phyloP scores from a whole-genome alignment of 2,329 filamentous ascomycete genomes.

The Colletotrichum trifolii region DNA sequence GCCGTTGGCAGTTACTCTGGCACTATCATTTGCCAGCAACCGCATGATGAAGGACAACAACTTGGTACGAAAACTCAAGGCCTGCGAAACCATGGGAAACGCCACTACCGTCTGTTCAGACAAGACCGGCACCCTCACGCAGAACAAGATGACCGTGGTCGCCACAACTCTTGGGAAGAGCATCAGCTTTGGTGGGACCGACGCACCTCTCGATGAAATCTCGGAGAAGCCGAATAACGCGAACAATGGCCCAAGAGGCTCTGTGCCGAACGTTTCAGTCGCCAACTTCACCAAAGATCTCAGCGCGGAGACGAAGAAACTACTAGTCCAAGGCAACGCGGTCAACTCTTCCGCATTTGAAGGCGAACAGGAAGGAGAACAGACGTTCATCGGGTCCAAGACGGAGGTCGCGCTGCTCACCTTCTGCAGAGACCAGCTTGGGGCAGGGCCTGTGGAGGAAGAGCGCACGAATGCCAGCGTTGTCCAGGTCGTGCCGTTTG shows the following conservation, averaged over 20 bases:
- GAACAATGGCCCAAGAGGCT: not conserved
- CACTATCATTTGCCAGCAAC: conserved; percentile 74
- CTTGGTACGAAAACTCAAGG: conserved; percentile 73
- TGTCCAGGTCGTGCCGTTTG: conserved; percentile 53
- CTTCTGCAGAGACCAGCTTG: conserved; percentile 74
- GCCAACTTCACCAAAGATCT: conserved; percentile 20
- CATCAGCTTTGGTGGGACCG: conserved; percentile 47
- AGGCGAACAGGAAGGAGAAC: conserved; percentile 67
- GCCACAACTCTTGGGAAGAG: conserved; percentile 71
- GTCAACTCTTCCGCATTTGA: conserved; percentile 79
- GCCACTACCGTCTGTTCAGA: conserved; percentile 74
- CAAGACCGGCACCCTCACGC: conserved; percentile 59
- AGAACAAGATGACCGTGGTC: conserved; percentile 76
- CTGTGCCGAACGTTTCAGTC: conserved; percentile 20
- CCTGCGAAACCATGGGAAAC: conserved; percentile 79
- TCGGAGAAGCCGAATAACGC: conserved; percentile 42
- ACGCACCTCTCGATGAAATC: conserved; percentile 41
- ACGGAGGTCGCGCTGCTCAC: conserved; percentile 80
- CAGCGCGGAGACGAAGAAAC: conserved; percentile 42
- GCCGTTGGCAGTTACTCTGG: conserved; percentile 75
- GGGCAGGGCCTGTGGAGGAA: conserved; percentile 69
- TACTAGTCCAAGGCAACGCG: conserved; percentile 71
- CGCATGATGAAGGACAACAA: conserved; percentile 78
- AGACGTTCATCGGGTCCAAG: conserved; percentile 77
- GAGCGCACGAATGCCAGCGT: conserved; percentile 70